Conservation (phyloP, 169 alveolate genomes). For the Amoebophrya sp. region DNA sequence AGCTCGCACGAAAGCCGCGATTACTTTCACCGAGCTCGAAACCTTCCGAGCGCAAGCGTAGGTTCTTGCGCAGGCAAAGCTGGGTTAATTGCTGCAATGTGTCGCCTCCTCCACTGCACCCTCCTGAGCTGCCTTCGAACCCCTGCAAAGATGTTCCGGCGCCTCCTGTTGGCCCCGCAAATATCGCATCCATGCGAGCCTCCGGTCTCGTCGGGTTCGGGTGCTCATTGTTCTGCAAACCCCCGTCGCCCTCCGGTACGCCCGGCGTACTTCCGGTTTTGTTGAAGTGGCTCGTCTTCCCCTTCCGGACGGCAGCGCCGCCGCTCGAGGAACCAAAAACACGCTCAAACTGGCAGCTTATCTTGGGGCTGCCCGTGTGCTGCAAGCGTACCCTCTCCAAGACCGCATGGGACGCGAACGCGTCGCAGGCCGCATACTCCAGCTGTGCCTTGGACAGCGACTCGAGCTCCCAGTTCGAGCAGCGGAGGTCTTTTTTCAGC, state of each 20-base stretch:
- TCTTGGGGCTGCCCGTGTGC: not conserved
- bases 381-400: not conserved
- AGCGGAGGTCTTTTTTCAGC: not conserved
- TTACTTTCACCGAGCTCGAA: not conserved
- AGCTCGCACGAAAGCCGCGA: not conserved
- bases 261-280: too few relatives aligned
- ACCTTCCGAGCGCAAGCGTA: not conserved
- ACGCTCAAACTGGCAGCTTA: not conserved
- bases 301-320: not conserved
- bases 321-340: not conserved
- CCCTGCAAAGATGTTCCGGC: too few relatives aligned
- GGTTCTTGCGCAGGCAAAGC: not conserved
- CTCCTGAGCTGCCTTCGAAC: too few relatives aligned
- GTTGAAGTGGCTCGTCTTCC: not conserved
- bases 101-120: too few relatives aligned
- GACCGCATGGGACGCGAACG: not conserved
- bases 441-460: not conserved
- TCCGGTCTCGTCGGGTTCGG: too few relatives aligned
- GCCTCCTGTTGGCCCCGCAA: too few relatives aligned
- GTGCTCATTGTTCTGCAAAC: too few relatives aligned
- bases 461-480: constrained; percentile 10
- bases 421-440: constrained; percentile 9
- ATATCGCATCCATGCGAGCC: too few relatives aligned
- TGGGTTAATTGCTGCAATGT: not conserved
- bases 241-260: too few relatives aligned